A percentile compares a stretch with the other conserved stretches of the same genome.
Conservation (phyloP, 768 basidiomycete species). For the Calvatia gigantea region DNA sequence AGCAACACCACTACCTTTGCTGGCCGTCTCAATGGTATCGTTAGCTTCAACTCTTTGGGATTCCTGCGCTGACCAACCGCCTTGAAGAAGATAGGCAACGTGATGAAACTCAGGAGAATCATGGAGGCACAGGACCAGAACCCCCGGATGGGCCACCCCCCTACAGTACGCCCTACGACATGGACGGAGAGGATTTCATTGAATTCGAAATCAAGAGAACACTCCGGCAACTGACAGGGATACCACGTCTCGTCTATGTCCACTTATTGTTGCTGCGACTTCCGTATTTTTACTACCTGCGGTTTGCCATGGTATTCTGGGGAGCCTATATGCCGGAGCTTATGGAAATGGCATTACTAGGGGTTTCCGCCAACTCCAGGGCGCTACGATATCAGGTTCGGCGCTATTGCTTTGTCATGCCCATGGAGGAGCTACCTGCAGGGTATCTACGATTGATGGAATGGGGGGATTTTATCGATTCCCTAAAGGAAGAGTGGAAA, state of each 20-base stretch:
- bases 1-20: too few relatives aligned
- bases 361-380: neutral
- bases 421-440: neutral
- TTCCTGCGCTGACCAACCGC: too few relatives aligned
- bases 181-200: too few relatives aligned
- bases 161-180: too few relatives aligned
- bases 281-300: conserved; percentile 66
- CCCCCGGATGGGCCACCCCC: too few relatives aligned
- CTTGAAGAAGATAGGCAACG: too few relatives aligned
- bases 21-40: too few relatives aligned
- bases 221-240: neutral
- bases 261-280: conserved; percentile 51
- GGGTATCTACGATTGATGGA: neutral
- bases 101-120: too few relatives aligned
- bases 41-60: too few relatives aligned
- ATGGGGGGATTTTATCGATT: conserved; percentile 14
- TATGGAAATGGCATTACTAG: conserved; percentile 33
- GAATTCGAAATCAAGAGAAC: neutral
- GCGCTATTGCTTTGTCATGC: neutral
- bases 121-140: too few relatives aligned
- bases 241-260: conserved; percentile 30
- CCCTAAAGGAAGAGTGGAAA: conserved; percentile 16
- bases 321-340: conserved; percentile 63
- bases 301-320: conserved; percentile 63
- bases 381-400: neutral